phyloP scores from a whole-genome alignment of 768 basidiomycete species.

The Mycena albidolilacea region DNA sequence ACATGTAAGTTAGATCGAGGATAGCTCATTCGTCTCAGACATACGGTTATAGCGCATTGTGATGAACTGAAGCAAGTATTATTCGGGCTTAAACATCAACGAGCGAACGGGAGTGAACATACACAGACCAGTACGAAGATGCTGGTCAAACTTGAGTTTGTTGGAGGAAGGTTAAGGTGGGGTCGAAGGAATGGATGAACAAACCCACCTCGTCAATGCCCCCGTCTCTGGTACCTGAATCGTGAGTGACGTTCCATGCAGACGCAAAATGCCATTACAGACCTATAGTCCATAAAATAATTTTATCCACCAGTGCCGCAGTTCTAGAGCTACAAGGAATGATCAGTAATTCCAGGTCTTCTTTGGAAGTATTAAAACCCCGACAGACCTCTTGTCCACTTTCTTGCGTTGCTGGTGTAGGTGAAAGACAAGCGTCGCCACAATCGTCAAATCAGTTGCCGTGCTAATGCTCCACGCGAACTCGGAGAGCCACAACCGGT shows the following conservation, averaged over 20 bases:
- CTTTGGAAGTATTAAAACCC: not conserved
- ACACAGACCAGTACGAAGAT: not conserved
- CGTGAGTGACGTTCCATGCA: not conserved
- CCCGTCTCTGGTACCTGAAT: not conserved
- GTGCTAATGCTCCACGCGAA: not conserved
- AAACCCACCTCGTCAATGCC: not conserved
- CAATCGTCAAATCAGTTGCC: not conserved
- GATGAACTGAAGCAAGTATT: too few relatives aligned
- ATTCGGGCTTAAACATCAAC: too few relatives aligned
- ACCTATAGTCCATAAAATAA: not conserved
- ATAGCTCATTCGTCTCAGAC: too few relatives aligned
- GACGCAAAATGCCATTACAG: not conserved
- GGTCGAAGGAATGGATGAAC: not conserved
- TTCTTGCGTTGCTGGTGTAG: not conserved
- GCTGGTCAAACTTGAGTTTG: not conserved
- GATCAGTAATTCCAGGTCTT: not conserved
- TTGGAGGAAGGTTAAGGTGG: not conserved
- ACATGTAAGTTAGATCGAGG: too few relatives aligned
- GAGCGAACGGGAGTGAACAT: not conserved
- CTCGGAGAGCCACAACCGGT: not conserved
- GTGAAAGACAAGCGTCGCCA: not conserved
- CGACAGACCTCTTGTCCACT: not conserved
- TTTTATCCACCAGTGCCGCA: constrained; percentile 6
- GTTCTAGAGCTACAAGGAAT: not conserved
- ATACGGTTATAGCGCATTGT: too few relatives aligned